Base-by-base conservation (phyloP, 306 rosid genomes). In the Hylodesmum podocarpum region DNA sequence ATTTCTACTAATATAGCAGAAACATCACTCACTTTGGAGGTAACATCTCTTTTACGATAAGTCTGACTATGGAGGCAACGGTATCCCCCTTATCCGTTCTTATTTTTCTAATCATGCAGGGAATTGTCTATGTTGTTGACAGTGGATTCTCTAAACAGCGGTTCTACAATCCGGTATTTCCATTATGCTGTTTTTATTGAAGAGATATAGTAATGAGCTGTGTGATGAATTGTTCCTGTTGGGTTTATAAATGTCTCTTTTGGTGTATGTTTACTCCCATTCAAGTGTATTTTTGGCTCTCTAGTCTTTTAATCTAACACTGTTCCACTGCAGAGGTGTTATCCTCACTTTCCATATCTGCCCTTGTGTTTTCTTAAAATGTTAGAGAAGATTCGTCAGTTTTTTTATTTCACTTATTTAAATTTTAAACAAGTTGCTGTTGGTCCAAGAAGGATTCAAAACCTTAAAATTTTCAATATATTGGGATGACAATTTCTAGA, bases 71-170 rank as follows among this genome's bases (percentile, higher is more conserved):
- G 37, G 16, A 58, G 66, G 53, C 59, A 73, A 59, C 28, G n/a
- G n/a, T 21, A 41, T 37, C 41, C 44, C 66, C 55, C 29, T 73
- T 64, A 51, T 79, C 31, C 50, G 47, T 59, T 62, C 50, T 69
- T 82, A 33, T 31, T 82, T 63, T 49, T 70, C 74, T 83, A 51
- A 65, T 79, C 72, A 29, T 82, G 87, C 89, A 94, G 98, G 98
- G 96, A 14, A 78, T 92, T 75, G 98, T 91, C 22, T 94, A 94
- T 84, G 97, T 94, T 66, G 88, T 94, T 79, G 98, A 94, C 78
- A 87, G 96, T 86, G 98, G 98, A 44, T 94, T 94, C 84, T 94
- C 97, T 68, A 94, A 94, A 77, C 98, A 91, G 84, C 87, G 91
- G 24, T 90, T 89, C 88, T 91, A 91, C 86, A 90, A 91, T 78